Conservation (phyloP, 2,329 filamentous ascomycete genomes). For the Colletotrichum gloeosporioides region DNA sequence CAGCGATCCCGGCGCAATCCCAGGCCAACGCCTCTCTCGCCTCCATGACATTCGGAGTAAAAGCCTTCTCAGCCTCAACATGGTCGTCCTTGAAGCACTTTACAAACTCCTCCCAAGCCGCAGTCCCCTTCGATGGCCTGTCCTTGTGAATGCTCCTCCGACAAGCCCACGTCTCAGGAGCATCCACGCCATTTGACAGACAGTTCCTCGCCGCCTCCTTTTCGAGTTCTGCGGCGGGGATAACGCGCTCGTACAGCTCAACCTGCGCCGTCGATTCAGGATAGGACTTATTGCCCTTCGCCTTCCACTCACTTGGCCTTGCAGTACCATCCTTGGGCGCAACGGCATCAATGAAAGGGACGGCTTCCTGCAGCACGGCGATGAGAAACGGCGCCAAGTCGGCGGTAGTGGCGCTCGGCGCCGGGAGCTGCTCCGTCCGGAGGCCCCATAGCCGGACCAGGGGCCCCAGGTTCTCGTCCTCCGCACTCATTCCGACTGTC, state of each 20-base stretch:
- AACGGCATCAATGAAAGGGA: slow-evolving; percentile 62
- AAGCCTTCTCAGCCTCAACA: slow-evolving; percentile 43
- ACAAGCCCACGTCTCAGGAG: slow-evolving; percentile 66
- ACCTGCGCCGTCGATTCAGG: slow-evolving; percentile 56
- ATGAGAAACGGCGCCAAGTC: slow-evolving; percentile 57
- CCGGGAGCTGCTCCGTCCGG: slow-evolving; percentile 51
- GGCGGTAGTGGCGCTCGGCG: slow-evolving; percentile 39
- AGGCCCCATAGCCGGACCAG: slow-evolving; percentile 62
- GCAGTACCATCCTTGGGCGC: slow-evolving; percentile 43
- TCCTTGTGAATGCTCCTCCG: slow-evolving; percentile 68
- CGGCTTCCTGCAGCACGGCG: slow-evolving; percentile 61
- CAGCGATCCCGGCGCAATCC: slow-evolving; percentile 48
- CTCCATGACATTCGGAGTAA: slow-evolving; percentile 42
- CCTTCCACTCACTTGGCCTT: slow-evolving; percentile 53
- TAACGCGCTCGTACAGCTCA: slow-evolving; percentile 56
- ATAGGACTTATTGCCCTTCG: slow-evolving; percentile 54
- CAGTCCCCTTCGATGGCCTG: slow-evolving; percentile 54
- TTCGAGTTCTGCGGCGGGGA: slow-evolving; percentile 50
- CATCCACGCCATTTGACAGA: slow-evolving; percentile 25
- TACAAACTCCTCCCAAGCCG: slow-evolving; percentile 69
- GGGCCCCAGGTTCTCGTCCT: slow-evolving; percentile 42
- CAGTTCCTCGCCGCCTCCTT: slow-evolving; percentile 39
- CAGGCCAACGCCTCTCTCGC: slow-evolving; percentile 45
- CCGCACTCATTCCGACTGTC: not conserved
- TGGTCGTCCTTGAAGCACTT: slow-evolving; percentile 58